Evolutionary conservation across 2,329 filamentous ascomycete species (phyloP).

Genomic region (Fusarium dlaminii): DNA sequence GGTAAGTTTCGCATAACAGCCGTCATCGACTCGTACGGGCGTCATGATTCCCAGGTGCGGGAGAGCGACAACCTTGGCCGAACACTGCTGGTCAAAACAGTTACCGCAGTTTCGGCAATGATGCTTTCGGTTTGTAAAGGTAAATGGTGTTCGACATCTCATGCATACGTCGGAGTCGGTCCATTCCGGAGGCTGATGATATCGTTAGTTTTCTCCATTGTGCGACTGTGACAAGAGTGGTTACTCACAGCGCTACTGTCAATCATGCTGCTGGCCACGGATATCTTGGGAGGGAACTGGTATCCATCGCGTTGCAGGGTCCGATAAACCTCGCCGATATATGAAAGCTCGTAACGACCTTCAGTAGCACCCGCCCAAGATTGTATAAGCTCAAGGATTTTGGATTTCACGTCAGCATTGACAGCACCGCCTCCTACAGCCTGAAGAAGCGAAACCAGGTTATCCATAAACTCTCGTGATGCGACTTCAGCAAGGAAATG

Average conservation of each 20-base stretch:
- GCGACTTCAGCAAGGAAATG: constrained; percentile 97
- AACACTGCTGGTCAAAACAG: constrained; percentile 96
- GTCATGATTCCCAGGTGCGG: constrained; percentile 93
- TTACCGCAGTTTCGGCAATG: constrained; percentile 98
- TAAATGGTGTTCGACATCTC: constrained; percentile 94
- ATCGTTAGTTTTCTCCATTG: constrained; percentile 5
- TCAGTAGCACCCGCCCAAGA: constrained; percentile 92
- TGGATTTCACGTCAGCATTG: constrained; percentile 85
- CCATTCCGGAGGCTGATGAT: constrained; percentile 87
- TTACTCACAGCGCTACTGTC: constrained; percentile 89
- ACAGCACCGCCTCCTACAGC: constrained; percentile 77
- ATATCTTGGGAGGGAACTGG: constrained; percentile 85
- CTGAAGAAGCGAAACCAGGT: constrained; percentile 88
- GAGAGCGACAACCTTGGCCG: constrained; percentile 84
- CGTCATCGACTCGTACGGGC: constrained; percentile 93
- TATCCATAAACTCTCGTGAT: constrained; percentile 98
- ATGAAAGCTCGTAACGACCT: constrained; percentile 81
- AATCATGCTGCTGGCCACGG: constrained; percentile 95
- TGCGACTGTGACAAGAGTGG: not conserved
- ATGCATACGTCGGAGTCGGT: constrained; percentile 98
- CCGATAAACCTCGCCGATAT: constrained; percentile 89
- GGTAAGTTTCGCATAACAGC: constrained; percentile 89
- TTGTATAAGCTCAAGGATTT: constrained; percentile 94
- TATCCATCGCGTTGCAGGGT: constrained; percentile 85
- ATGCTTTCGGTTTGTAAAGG: constrained; percentile 97